Percentiles rank a stretch among this genome's conserved stretches.
Evolutionary conservation across 352 stramenopile genomes (phyloP).

Genomic region (Pythium guiyangense): DNA sequence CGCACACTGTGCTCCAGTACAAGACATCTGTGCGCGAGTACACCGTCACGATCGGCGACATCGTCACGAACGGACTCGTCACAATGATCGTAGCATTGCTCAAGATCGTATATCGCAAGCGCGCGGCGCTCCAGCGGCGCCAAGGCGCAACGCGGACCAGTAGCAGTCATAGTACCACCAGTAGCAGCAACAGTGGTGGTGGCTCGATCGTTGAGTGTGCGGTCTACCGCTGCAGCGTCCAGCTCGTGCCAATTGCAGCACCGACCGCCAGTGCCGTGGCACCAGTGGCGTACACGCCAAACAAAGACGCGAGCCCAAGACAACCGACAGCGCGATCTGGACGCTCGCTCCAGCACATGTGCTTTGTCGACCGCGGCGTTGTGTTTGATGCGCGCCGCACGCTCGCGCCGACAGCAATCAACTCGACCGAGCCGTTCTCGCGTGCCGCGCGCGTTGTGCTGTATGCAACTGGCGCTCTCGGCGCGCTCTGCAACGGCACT

Average conservation of each 20-base stretch:
- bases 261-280: neutral
- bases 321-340: no score
- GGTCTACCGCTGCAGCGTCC: constrained; percentile 11
- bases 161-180: neutral
- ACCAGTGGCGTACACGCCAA: no score
- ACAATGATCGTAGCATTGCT: constrained; percentile 19
- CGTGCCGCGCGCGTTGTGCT: neutral
- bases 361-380: constrained; percentile 9
- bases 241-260: neutral
- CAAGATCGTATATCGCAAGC: constrained; percentile 24
- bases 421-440: constrained; percentile 2
- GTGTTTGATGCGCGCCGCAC: no score
- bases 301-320: no score
- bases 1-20: constrained; percentile 10
- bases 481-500: neutral
- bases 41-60: constrained; percentile 13
- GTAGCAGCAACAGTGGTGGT: neutral
- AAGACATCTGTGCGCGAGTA: constrained; percentile 12
- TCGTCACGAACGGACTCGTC: constrained; percentile 22
- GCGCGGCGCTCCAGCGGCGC: constrained; percentile 4
- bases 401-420: no score
- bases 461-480: neutral
- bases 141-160: no score
- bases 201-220: constrained; percentile 16
- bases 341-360: constrained; percentile 6